Evolutionary conservation across 1,284 basidiomycete species (phyloP), one percentile per base, ranked within the genome.

Genomic region (Ceratobasidium sp.): DNA sequence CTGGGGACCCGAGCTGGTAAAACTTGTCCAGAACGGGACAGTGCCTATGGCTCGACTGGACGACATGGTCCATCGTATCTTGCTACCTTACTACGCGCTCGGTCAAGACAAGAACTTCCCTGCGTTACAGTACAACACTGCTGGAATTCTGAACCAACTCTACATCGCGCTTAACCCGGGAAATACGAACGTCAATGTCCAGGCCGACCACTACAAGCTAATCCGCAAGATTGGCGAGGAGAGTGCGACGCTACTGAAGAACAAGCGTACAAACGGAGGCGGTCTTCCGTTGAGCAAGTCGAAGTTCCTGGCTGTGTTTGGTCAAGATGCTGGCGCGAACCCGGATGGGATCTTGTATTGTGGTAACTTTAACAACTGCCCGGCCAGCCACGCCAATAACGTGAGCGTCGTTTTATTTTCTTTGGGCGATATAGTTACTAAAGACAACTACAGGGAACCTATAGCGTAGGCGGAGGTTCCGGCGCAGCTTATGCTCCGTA

Each of bases 181-280:
- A 1, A 71, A 74, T 57, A 71, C 36, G 16, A 71, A 73, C 34
- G 70, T 72, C 50, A 53, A 75, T 58, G 76, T 76, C 23, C 73
- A 73, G 26, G 71, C 28, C 8, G 73, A 75, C 14, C 14, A 39
- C 36, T 14, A 14, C 6, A 39, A 39, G 36, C 8, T 39, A 6
- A 39, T 39, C 14, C 85, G 91, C 41, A 84, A 91, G 78, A 88
- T 95, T 39, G 93, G 90, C 14, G 87, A 89, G 0, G 89, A 90
- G 0, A 90, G 90, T 53, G 89, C 88, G 0, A 89, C 95, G 5
- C 82, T 97, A 30, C 84, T 96, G 73, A 96, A 96, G 86, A 96
- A 97, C 79, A 81, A 81, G 26, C 82, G 85, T 34, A 80, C 41
- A 8, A 48, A 21, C 16, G 82, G 84, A 32, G 80, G 81, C 1